phyloP scores from a whole-genome alignment of 192 early-diverging fungal genomes.

The Gonapodya sp. region DNA sequence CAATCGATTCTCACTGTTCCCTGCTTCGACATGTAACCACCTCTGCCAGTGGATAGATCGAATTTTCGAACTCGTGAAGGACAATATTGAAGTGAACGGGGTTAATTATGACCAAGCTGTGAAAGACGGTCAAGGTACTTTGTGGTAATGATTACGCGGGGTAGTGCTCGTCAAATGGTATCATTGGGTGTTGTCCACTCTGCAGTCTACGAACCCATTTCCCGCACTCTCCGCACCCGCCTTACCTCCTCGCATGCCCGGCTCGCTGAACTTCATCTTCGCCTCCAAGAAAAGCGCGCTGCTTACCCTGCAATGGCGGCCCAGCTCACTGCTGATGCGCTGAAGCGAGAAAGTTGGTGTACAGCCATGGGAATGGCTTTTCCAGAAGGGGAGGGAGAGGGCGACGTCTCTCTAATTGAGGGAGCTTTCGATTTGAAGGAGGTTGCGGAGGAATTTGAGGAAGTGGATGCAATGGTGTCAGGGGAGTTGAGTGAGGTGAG shows the following conservation, averaged over 20 bases:
- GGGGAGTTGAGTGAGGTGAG: constrained; percentile 1
- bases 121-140: background rate
- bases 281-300: background rate
- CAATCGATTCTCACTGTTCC: too few relatives aligned
- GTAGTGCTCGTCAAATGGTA: too few relatives aligned
- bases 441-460: background rate
- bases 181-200: too few relatives aligned
- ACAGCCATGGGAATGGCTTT: background rate
- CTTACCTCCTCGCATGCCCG: background rate
- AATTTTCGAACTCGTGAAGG: background rate
- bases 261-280: background rate
- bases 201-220: background rate
- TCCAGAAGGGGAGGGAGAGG: background rate
- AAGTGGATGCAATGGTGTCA: background rate
- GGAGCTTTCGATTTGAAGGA: background rate
- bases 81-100: background rate
- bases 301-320: background rate
- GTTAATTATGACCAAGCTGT: background rate
- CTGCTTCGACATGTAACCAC: too few relatives aligned
- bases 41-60: background rate
- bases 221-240: background rate
- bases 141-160: too few relatives aligned
- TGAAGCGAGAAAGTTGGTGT: background rate
- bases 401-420: background rate
- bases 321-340: background rate